Percentiles rank a stretch among this genome's conserved stretches.
Evolutionary conservation across 352 stramenopile genomes (phyloP).

Genomic region (Phytopythium boreale): DNA sequence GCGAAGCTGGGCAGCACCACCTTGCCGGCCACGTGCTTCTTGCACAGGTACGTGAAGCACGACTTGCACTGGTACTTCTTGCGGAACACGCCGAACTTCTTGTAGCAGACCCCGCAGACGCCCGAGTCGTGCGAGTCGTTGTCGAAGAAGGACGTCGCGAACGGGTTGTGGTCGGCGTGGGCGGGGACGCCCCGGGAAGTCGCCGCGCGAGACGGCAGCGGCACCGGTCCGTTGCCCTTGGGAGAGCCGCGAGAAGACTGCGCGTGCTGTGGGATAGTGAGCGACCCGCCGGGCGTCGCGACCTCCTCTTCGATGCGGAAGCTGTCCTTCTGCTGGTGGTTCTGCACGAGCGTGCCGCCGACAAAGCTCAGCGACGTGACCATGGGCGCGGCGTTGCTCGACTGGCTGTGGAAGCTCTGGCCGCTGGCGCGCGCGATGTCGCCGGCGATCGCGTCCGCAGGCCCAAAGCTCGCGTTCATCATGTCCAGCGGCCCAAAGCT

Average conservation of each 20-base stretch:
- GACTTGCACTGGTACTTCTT: slow-evolving; percentile 86
- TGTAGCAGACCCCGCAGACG: slow-evolving; percentile 80
- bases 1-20: slow-evolving; percentile 48
- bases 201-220: not conserved
- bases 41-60: slow-evolving; percentile 74
- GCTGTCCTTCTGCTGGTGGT: slow-evolving; percentile 15
- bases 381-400: slow-evolving; percentile 13
- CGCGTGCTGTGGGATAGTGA: not conserved
- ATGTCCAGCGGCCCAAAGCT: slow-evolving; percentile 23
- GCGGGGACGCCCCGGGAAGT: not conserved
- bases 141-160: slow-evolving; percentile 36
- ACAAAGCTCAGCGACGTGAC: slow-evolving; percentile 42
- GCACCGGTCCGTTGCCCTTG: not conserved
- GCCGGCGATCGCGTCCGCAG: slow-evolving; percentile 25
- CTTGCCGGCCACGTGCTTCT: slow-evolving; percentile 79
- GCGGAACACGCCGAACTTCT: slow-evolving; percentile 84
- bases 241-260: not conserved
- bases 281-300: slow-evolving; percentile 1
- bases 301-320: slow-evolving; percentile 3
- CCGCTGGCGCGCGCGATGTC: slow-evolving; percentile 11
- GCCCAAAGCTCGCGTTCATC: slow-evolving; percentile 15
- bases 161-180: slow-evolving; percentile 21
- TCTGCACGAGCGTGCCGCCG: slow-evolving; percentile 31
- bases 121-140: slow-evolving; percentile 44
- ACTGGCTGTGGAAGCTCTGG: slow-evolving; percentile 29